These are phyloP conservation scores for Phytopythium boreale DNA, from an alignment of 352 stramenopile genomes.

Conservation along the genomic window DNA sequence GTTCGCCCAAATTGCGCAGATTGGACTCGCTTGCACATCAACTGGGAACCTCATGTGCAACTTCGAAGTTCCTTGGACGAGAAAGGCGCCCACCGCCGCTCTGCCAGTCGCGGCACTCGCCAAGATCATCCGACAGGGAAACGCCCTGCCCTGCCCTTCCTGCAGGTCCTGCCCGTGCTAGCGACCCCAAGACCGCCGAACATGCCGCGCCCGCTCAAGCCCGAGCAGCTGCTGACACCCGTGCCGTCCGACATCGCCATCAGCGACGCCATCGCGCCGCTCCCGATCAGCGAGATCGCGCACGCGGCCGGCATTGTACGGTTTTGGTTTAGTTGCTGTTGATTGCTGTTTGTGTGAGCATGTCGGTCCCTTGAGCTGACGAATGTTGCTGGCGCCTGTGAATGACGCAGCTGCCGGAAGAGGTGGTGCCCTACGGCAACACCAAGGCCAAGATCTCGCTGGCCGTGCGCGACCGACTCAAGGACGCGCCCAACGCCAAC, in stretches of 20 bases:
- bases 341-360: background rate
- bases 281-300: constrained; percentile 69
- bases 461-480: constrained; percentile 85
- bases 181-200: constrained; percentile 15
- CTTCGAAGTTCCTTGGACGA: too few relatives aligned
- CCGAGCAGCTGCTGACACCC: constrained; percentile 58
- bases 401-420: constrained; percentile 44
- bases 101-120: background rate
- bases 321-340: too few relatives aligned
- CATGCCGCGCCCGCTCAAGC: constrained; percentile 56
- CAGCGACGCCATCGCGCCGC: constrained; percentile 68
- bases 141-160: background rate
- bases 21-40: constrained; percentile 2
- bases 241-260: constrained; percentile 82
- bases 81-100: background rate
- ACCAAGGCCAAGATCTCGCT: constrained; percentile 94
- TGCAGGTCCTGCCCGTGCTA: background rate
- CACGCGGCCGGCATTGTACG: constrained; percentile 63
- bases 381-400: background rate
- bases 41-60: background rate
- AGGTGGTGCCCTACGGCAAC: constrained; percentile 88
- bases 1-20: background rate
- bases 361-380: background rate
- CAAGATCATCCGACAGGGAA: background rate
- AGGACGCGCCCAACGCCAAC: constrained; percentile 89